phyloP scores from a whole-genome alignment of 2,329 filamentous ascomycete species.

The Cordyceps fumosorosea region DNA sequence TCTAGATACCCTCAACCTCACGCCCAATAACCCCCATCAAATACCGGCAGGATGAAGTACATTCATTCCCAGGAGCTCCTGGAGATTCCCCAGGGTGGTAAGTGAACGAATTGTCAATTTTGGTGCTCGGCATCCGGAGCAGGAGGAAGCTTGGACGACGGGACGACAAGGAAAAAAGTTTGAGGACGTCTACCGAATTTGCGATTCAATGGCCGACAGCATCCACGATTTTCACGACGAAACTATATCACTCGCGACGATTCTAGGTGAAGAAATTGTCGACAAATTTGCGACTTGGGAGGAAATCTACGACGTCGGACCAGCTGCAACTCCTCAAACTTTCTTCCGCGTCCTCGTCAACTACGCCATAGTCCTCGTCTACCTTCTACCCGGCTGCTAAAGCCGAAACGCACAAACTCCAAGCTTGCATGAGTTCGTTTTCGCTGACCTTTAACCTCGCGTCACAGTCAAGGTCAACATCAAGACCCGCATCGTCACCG shows the following conservation, averaged over 20 bases:
- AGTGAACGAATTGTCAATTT: constrained; percentile 37
- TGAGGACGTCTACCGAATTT: background rate
- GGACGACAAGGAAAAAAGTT: background rate
- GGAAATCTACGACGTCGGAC: background rate
- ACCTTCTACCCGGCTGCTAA: background rate
- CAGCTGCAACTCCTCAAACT: background rate
- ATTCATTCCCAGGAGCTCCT: constrained; percentile 97
- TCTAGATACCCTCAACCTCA: constrained; percentile 35
- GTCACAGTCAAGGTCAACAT: constrained; percentile 88
- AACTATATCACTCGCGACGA: background rate
- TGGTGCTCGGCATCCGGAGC: constrained; percentile 11
- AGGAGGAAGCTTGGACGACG: background rate
- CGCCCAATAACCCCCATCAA: constrained; percentile 36
- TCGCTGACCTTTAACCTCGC: constrained; percentile 23
- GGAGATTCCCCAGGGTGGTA: constrained; percentile 94
- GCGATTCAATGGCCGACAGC: background rate
- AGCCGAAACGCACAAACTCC: background rate
- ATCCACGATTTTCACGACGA: background rate
- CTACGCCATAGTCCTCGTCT: background rate
- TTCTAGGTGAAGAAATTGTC: background rate
- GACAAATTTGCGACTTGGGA: background rate
- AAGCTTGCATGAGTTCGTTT: constrained; percentile 6
- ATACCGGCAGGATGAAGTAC: constrained; percentile 92
- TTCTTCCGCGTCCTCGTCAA: background rate
- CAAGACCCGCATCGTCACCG: constrained; percentile 93